A percentile compares a stretch with the other conserved stretches of the same genome.
Evolutionary conservation across 73 alveolate genomes (phyloP).

Genomic region (Stentor roeselii): DNA sequence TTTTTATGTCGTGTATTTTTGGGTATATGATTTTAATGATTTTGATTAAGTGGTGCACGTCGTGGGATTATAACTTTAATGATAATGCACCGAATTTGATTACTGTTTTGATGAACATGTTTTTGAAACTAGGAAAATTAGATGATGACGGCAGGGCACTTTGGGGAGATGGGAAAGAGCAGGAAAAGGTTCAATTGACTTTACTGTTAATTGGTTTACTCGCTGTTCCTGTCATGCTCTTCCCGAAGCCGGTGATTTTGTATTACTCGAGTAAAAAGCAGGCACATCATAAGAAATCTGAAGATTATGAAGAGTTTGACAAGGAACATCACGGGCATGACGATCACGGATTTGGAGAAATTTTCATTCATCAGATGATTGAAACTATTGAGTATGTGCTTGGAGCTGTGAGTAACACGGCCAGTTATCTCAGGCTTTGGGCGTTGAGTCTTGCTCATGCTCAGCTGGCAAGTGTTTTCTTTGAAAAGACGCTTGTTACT

Average conservation of each 20-base stretch:
- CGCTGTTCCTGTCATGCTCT: slow-evolving; percentile 93
- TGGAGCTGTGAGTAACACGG: slow-evolving; percentile 97
- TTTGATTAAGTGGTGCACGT: slow-evolving; percentile 87
- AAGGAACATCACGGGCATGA: slow-evolving; percentile 36
- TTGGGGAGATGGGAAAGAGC: slow-evolving; percentile 59
- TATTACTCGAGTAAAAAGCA: slow-evolving; percentile 41
- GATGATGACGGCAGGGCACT: slow-evolving; percentile 64
- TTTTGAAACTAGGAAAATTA: slow-evolving; percentile 77
- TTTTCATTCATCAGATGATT: slow-evolving; percentile 86
- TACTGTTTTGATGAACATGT: slow-evolving; percentile 86
- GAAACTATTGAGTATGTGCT: slow-evolving; percentile 96
- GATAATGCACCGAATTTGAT: slow-evolving; percentile 92
- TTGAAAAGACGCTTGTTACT: slow-evolving; percentile 83
- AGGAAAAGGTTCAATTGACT: slow-evolving; percentile 61
- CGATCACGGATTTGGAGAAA: slow-evolving; percentile 74
- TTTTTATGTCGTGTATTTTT: slow-evolving; percentile 74
- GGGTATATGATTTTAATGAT: slow-evolving; percentile 94
- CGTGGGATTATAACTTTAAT: slow-evolving; percentile 65
- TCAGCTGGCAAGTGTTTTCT: slow-evolving; percentile 93
- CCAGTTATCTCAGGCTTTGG: slow-evolving; percentile 98
- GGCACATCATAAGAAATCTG: slow-evolving; percentile 28
- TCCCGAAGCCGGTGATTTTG: slow-evolving; percentile 84
- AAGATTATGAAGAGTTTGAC: slow-evolving; percentile 19
- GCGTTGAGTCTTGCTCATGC: slow-evolving; percentile 98
- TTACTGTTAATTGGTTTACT: slow-evolving; percentile 73